Evolutionary conservation across 768 basidiomycete genomes (phyloP), one percentile per base, ranked within the genome.

Genomic region (Mrakia frigida): DNA sequence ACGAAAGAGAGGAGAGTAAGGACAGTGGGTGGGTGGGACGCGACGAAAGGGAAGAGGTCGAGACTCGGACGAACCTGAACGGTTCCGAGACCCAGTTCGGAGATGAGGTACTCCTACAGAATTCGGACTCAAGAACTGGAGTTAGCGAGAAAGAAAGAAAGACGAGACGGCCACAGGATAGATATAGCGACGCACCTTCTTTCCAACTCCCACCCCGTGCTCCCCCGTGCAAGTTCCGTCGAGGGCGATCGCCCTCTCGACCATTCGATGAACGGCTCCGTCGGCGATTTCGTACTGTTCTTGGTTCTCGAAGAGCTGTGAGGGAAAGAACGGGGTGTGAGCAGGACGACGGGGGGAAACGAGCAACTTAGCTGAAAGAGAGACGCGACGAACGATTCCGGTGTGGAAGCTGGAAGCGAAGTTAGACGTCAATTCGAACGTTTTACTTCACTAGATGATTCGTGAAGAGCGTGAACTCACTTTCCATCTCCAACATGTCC

Each of bases 71-170:
- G 28, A 25, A 56, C 56, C 56, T 56, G 87, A 16, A 97, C 90
- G 0, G 94, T 95, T 6, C 89, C 90, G 65, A 85, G 85, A 0
- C 95, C 95, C 0, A 98, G 87, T 82, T 98, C 95, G n/a, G 89
- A 87, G 25, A 85, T 82, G 2, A 98, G 87, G 82, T 92, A 96
- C 80, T 91, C 88, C 76, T 67, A 59, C 13, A 13, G 6, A n/a
- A 25, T 14, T 13, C 21, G 9, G 25, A 9, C 31, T 5, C 6
- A 10, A 5, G 23, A 11, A 46, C 5, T 5, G 53, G 21, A 33
- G 5, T 14, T 2, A 46, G 10, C 16, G 37, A 6, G 46, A 63
- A 41, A 46, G 28, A 28, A 43, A 23, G 23, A 6, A 63, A 4
- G 46, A 50, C n/a, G 25, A 28, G 46, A n/a, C 4, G 18, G 25